Evolutionary conservation across 2,329 filamentous ascomycete genomes (phyloP), one percentile per base, ranked within the genome.

Genomic region (Alternaria novae-zelandiae): DNA sequence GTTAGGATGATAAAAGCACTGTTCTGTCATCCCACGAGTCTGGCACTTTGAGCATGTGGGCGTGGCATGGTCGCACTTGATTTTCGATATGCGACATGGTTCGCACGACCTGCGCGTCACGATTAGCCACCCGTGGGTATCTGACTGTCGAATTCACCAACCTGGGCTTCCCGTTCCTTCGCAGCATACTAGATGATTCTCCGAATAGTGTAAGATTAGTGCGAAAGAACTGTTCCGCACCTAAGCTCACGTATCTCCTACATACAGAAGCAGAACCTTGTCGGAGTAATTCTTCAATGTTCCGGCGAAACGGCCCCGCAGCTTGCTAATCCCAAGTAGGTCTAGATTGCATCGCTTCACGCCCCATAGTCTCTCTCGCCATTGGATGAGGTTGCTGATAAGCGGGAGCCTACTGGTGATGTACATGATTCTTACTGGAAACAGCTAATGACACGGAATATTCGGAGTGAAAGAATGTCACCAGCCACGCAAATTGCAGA

Each of bases 1-100:
- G 30, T 73, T 74, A 12, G 76, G 76, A 63, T 79, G 77, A 45
- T 77, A 79, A 62, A 75, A 79, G 63, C 77, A 79, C 73, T 75
- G 75, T 12, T 76, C 76, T 21, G 65, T 64, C 15, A 79, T 74
- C 15, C 77, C 75, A 50, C 77, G 75, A 21, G 68, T 61, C 54
- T 72, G 67, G 53, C 77, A 79, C 55, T 78, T 79, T 45, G 70
- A 65, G 60, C 77, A 79, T n/a, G 67, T 77, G 5, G 77, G 77
- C 17, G 70, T 73, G 43, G 71, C 65, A 57, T 79, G 77, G 59
- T 79, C 77, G 66, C 77, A 79, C 54, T 72, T 69, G 53, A 78
- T 74, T 59, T 79, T 79, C 4, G 76, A 77, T 30, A 77, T 73
- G 32, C 74, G 74, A 68, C 76, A 80, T 64, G 76, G 79, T 55